Evolutionary conservation across 2,329 filamentous ascomycete species (phyloP).

Genomic region (Passalora sequoiae): DNA sequence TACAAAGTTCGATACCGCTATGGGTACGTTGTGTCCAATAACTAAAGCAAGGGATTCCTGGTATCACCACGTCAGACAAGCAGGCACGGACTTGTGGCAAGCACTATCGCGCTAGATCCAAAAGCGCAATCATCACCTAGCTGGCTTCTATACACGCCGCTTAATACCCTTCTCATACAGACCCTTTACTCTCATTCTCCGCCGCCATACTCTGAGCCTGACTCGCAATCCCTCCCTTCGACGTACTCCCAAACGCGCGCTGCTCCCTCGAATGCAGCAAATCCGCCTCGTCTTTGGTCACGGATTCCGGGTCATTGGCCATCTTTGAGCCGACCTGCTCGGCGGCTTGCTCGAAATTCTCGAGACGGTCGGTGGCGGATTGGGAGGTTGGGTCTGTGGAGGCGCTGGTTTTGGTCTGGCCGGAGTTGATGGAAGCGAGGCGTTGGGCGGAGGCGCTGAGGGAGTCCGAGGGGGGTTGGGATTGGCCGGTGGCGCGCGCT

Average conservation of each 20-base stretch:
- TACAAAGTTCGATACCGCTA: no score
- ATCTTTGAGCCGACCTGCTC: conserved; percentile 32
- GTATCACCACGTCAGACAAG: no score
- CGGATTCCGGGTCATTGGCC: conserved; percentile 29
- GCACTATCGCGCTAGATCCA: no score
- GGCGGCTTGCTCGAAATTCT: conserved; percentile 31
- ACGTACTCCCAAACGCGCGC: conserved; percentile 30
- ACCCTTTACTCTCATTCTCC: conserved; percentile 27
- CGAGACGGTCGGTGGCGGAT: conserved; percentile 29
- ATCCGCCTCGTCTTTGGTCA: conserved; percentile 33
- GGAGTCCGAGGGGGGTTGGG: conserved; percentile 28
- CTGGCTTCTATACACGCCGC: no score
- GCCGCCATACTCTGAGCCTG: conserved; percentile 30
- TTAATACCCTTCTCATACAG: no score
- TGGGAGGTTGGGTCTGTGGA: conserved; percentile 26
- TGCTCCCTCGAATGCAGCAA: conserved; percentile 31
- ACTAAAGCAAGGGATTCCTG: no score
- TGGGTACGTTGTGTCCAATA: no score
- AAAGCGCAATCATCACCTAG: no score
- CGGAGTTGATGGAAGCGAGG: conserved; percentile 34
- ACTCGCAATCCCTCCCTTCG: conserved; percentile 33
- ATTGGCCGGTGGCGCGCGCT: conserved; percentile 31
- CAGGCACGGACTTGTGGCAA: no score
- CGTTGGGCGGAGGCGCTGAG: conserved; percentile 38
- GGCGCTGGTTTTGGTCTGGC: conserved; percentile 13